Conservation (phyloP, 2,329 filamentous ascomycete genomes). For the Pseudomassariella vexata region DNA sequence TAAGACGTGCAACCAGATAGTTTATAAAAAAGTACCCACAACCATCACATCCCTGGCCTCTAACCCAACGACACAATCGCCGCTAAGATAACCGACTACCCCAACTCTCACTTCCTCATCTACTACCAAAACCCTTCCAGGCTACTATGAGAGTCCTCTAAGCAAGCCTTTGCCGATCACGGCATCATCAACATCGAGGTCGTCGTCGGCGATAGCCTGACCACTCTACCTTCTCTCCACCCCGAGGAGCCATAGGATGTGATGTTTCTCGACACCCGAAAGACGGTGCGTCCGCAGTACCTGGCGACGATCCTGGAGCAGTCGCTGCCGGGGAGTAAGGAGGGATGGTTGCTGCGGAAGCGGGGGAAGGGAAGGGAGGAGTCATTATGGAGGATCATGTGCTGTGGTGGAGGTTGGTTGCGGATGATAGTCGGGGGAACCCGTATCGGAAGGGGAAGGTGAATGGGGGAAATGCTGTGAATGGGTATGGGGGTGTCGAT, state of each 20-base stretch:
- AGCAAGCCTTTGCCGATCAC: slow-evolving; percentile 31
- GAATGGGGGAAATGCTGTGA: too few species aligned
- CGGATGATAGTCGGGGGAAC: slow-evolving; percentile 32
- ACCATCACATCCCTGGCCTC: too few species aligned
- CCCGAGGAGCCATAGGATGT: slow-evolving; percentile 41
- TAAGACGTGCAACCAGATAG: too few species aligned
- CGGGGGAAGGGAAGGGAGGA: too few species aligned
- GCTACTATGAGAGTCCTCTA: too few species aligned
- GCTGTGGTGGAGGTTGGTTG: slow-evolving; percentile 42
- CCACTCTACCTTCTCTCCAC: slow-evolving; percentile 21
- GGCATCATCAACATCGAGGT: slow-evolving; percentile 40
- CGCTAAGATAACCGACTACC: slow-evolving; percentile 20
- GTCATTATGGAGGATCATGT: slow-evolving; percentile 51
- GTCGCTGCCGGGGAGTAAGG: slow-evolving; percentile 29
- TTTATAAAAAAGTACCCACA: too few species aligned
- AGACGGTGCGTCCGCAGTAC: slow-evolving; percentile 44
- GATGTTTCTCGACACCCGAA: slow-evolving; percentile 50
- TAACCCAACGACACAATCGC: slow-evolving; percentile 23
- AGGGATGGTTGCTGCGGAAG: slow-evolving; percentile 33
- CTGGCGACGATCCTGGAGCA: slow-evolving; percentile 36
- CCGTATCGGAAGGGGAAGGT: slow-evolving; percentile 15
- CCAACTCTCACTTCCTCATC: slow-evolving; percentile 20
- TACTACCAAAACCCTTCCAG: slow-evolving; percentile 20
- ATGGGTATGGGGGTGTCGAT: neutral
- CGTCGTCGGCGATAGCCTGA: slow-evolving; percentile 37